These are phyloP conservation scores for Escovopsis sp. DNA, from an alignment of 2,329 filamentous ascomycete species.

Conservation along the genomic window DNA sequence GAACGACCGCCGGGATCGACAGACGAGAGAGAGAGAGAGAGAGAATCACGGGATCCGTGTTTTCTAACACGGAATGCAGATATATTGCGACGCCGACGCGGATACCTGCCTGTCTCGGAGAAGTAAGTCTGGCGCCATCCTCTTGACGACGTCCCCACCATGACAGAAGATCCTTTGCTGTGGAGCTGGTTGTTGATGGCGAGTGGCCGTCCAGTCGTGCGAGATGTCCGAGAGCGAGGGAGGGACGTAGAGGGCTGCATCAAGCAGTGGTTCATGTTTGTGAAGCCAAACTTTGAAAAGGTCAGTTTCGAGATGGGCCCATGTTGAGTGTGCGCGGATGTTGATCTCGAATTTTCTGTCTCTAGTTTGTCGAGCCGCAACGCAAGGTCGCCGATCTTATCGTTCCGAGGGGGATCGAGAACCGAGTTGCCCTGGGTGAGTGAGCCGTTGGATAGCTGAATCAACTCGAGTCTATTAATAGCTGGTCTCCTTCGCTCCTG, in stretches of 20 bases:
- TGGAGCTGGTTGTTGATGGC: conserved; percentile 1
- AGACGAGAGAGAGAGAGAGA: too few relatives aligned
- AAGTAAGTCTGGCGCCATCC: conserved; percentile 39
- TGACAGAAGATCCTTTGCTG: neutral
- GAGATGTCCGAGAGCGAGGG: conserved; percentile 79
- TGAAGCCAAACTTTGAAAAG: conserved; percentile 92
- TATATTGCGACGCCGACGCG: conserved; percentile 91
- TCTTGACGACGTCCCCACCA: conserved; percentile 1
- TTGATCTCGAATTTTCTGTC: neutral
- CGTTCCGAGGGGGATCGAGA: conserved; percentile 86
- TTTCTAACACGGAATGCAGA: conserved; percentile 30
- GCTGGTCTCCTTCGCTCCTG: neutral
- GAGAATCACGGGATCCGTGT: too few relatives aligned
- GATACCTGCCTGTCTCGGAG: conserved; percentile 84
- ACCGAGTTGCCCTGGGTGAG: conserved; percentile 73
- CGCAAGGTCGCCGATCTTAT: conserved; percentile 88
- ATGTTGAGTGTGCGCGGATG: neutral
- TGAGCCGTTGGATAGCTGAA: neutral
- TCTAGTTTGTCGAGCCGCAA: conserved; percentile 78
- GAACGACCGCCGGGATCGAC: too few relatives aligned
- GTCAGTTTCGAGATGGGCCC: conserved; percentile 14
- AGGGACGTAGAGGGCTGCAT: conserved; percentile 90
- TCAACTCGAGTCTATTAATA: neutral
- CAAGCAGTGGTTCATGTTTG: conserved; percentile 94
- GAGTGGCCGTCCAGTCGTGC: conserved; percentile 41